Evolutionary conservation across 1,284 basidiomycete species (phyloP).

Genomic region (Cutaneotrichosporon mucoides): DNA sequence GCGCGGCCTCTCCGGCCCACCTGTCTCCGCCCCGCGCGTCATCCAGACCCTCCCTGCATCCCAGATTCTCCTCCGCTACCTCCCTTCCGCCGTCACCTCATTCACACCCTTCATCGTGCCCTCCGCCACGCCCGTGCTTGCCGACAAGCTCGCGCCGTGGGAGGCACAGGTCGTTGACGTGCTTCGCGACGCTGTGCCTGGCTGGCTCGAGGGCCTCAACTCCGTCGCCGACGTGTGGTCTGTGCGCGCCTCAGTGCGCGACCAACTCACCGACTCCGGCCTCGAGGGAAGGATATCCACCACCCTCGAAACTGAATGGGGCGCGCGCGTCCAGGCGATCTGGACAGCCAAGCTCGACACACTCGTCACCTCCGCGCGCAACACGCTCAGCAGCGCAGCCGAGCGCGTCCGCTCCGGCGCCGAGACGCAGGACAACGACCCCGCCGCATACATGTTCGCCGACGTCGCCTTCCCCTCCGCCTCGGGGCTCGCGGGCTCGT

Average conservation of each 20-base stretch:
- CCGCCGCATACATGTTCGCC: conserved; percentile 40
- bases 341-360: conserved; percentile 38
- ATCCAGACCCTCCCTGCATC: conserved; percentile 45
- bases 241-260: conserved; percentile 24
- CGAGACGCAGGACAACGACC: conserved; percentile 18
- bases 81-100: conserved; percentile 39
- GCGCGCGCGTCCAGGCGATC: conserved; percentile 35
- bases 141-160: conserved; percentile 36
- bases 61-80: conserved; percentile 47
- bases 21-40: conserved; percentile 35
- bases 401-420: conserved; percentile 21
- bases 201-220: conserved; percentile 34
- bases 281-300: conserved; percentile 25
- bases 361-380: conserved; percentile 25
- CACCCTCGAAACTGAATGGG: conserved; percentile 42
- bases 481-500: conserved; percentile 17
- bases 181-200: conserved; percentile 31
- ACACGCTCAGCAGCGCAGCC: conserved; percentile 20
- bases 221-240: conserved; percentile 44
- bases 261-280: conserved; percentile 26
- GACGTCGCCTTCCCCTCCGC: conserved; percentile 35
- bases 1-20: conserved; percentile 25
- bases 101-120: conserved; percentile 55
- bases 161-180: conserved; percentile 26
- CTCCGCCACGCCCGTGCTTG: conserved; percentile 57